Evolutionary conservation across 805 yeast genomes (phyloP), one percentile per base, ranked within the genome.

Genomic region (Hanseniaspora thailandica): DNA sequence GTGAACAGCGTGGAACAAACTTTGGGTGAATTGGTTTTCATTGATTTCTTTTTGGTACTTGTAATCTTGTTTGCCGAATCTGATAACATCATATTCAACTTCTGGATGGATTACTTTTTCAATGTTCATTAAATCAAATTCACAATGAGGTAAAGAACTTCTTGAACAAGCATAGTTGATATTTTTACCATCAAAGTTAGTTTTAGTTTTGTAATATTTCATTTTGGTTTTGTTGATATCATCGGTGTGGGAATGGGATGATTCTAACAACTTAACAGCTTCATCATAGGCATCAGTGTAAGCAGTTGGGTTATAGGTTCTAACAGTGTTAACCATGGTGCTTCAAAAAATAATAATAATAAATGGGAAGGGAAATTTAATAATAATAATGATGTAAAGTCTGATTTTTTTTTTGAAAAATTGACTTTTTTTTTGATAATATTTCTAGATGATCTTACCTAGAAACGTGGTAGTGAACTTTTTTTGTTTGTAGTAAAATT

Each of bases 71-170:
- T 39, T 47, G 4, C 30, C 23, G 31, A 47, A 47, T 23, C 22
- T 22, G 9, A 47, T 22, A 3, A 30, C 19, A 5, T 38, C 39
- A 31, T 47, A 47, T 2, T 30, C 12, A 3, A n/a, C 25, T 17
- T 30, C 8, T 19, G 30, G 34, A 19, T 39, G 13, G n/a, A 47
- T 47, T 4, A 22, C 38, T 6, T 26, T 26, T 15, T 44, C 45
- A 39, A 47, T 47, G 19, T 30, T 30, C 26, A 47, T 31, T 19
- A 30, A 31, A 22, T 47, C 52, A 9, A 30, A 47, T 33, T 47
- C 52, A 28, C 25, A 12, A 23, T 47, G 52, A 23, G 22, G 4
- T 4, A 2, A 7, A 5, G 2, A 3, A 10, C 34, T 13, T 39
- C 35, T 47, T 22, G 52, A 47, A 7, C 31, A 30, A 8, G 52